Evolutionary conservation across 2,329 filamentous ascomycete species (phyloP).

Genomic region (Beauveria australis): DNA sequence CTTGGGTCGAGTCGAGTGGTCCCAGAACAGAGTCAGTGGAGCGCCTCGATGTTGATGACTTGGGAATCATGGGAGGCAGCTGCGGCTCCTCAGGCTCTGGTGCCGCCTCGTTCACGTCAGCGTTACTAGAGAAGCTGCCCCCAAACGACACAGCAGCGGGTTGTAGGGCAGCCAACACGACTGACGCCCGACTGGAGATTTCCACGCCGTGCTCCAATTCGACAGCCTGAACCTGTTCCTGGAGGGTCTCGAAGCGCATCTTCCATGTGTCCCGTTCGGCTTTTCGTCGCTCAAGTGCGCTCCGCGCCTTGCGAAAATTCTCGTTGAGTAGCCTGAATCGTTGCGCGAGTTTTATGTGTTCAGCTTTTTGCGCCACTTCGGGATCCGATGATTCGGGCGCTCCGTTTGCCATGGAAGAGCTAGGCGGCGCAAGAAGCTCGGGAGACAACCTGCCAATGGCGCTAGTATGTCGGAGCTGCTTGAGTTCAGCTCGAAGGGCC

Average conservation of each 20-base stretch:
- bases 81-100: conserved; percentile 15
- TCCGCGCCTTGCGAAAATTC: conserved; percentile 33
- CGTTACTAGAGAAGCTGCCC: conserved; percentile 5
- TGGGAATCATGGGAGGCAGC: conserved; percentile 19
- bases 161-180: neutral
- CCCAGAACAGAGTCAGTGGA: neutral
- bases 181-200: conserved; percentile 17
- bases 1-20: conserved; percentile 22
- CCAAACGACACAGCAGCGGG: neutral
- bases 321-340: conserved; percentile 33
- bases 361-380: conserved; percentile 20
- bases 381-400: conserved; percentile 3
- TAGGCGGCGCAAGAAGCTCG: neutral
- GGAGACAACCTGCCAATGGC: neutral
- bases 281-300: conserved; percentile 31
- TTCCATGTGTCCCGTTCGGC: conserved; percentile 37
- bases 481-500: conserved; percentile 30
- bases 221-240: conserved; percentile 34
- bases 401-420: conserved; percentile 4
- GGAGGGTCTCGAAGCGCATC: conserved; percentile 33
- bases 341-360: conserved; percentile 29
- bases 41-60: conserved; percentile 12
- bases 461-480: conserved; percentile 8
- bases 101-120: conserved; percentile 9
- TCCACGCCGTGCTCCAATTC: conserved; percentile 29